Evolutionary conservation across 805 yeast genomes (phyloP), one percentile per base, ranked within the genome.

Genomic region (Ogataea nakhonphanomensis): DNA sequence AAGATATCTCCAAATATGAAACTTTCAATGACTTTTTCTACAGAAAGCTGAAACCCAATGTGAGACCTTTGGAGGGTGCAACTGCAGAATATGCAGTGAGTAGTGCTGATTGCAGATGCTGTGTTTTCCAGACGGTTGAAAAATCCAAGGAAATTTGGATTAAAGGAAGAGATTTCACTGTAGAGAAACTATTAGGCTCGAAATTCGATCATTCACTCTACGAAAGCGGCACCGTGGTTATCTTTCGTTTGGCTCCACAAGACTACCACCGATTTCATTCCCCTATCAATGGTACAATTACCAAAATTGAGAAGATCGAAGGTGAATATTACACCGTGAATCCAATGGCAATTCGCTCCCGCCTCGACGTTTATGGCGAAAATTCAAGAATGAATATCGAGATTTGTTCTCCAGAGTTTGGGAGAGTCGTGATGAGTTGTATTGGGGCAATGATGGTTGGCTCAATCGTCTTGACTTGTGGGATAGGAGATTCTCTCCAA

Each of bases 381-480:
- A 91, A 91, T 54, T 80, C 86, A 1, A 71, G 98, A 28, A 81
- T 81, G 4, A 65, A 89, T 2, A 70, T 90, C 2, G 89, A 95
- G 0, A 79, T 91, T 14, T 77, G 84, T 23, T 78, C 95, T 1
- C 69, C 73, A 24, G 67, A 74, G n/a, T 90, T 87, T 59, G 97
- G 97, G 0, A 71, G 75, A 0, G 84, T 91, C 13, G 66, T 84
- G 46, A 72, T 86, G 64, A 76, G 88, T 15, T 79, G 93, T 5
- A 87, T 91, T 4, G 99, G 99, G 25, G 99, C 99, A 0, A 91
- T 93, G 98, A 89, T 91, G 97, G 99, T 91, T 2, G 98, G 98
- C 0, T 83, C 95, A 2, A 89, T 83, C 2, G 74, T 88, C 0
- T 60, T 91, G 22, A 81, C 91, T 0, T 81, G 79, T 11, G 58